These are phyloP conservation scores for Xylariaceae sp. DNA, from an alignment of 2,329 filamentous ascomycete genomes.

Conservation along the genomic window DNA sequence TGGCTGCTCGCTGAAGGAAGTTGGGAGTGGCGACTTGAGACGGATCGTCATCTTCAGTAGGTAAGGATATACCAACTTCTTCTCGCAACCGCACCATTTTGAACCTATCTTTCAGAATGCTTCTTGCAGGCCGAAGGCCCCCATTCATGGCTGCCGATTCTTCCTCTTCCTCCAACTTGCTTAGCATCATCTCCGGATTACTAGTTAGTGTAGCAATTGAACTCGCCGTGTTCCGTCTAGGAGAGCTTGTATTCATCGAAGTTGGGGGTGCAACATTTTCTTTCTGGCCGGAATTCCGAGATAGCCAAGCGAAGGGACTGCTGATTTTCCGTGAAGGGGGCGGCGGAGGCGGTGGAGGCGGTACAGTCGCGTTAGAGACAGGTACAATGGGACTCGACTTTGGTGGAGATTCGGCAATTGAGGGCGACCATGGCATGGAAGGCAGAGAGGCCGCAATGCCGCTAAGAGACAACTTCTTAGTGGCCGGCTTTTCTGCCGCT, in stretches of 20 bases:
- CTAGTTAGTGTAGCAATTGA: constrained; percentile 74
- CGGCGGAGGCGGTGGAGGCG: constrained; percentile 30
- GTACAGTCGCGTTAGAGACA: constrained; percentile 34
- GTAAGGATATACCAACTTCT: constrained; percentile 54
- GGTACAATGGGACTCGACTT: constrained; percentile 39
- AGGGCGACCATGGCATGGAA: constrained; percentile 65
- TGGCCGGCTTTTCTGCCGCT: constrained; percentile 35
- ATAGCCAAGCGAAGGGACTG: constrained; percentile 82
- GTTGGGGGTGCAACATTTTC: constrained; percentile 52
- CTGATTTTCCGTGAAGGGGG: constrained; percentile 65
- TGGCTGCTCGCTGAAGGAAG: constrained; percentile 12
- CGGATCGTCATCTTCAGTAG: constrained; percentile 51
- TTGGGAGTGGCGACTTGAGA: constrained; percentile 33
- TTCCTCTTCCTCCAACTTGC: constrained; percentile 67
- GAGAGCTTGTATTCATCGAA: constrained; percentile 34
- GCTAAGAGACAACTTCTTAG: constrained; percentile 57
- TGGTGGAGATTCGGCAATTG: constrained; percentile 43
- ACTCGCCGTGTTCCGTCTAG: constrained; percentile 69
- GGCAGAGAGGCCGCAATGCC: constrained; percentile 69
- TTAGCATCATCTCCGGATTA: constrained; percentile 74
- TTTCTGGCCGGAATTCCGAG: constrained; percentile 57
- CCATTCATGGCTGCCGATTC: constrained; percentile 43
- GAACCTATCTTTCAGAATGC: constrained; percentile 71
- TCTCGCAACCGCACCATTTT: constrained; percentile 70
- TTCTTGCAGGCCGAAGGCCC: constrained; percentile 45